Evolutionary conservation across 805 yeast species (phyloP).

Genomic region (Starmera quercuum): DNA sequence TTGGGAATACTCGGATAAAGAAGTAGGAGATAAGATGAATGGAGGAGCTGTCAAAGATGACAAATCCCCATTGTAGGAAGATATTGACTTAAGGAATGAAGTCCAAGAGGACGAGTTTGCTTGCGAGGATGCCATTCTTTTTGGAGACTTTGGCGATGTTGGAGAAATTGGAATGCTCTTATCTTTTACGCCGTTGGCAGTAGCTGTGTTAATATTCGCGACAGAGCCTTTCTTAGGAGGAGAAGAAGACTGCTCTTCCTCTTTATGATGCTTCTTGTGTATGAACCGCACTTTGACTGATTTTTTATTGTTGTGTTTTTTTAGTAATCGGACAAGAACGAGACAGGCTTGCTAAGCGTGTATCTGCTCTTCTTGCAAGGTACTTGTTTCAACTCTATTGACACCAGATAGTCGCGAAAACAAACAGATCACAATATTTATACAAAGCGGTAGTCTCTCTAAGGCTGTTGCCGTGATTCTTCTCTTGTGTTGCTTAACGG

Average conservation of each 20-base stretch:
- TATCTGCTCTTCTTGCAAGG: no score
- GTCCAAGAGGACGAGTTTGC: constrained; percentile 68
- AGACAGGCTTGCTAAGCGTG: no score
- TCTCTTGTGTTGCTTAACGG: no score
- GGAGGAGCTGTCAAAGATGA: constrained; percentile 97
- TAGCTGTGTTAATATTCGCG: not conserved
- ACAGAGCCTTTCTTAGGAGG: constrained; percentile 1
- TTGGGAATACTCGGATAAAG: constrained; percentile 85
- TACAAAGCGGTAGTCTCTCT: no score
- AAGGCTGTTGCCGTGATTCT: no score
- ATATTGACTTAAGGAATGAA: constrained; percentile 81
- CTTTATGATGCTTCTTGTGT: constrained; percentile 3
- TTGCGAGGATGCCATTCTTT: constrained; percentile 20
- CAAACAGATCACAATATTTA: no score
- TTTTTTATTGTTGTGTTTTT: not conserved
- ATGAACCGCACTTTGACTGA: constrained; percentile 16
- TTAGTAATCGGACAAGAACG: no score
- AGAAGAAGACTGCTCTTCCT: not conserved
- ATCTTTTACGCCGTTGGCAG: no score
- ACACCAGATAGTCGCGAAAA: no score
- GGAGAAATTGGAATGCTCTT: not conserved
- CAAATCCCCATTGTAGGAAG: constrained; percentile 88
- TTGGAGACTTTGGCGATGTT: not conserved
- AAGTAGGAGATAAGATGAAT: constrained; percentile 84
- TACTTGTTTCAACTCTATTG: no score